Base-by-base conservation (phyloP, 2,329 filamentous ascomycete species). In the Rhynchosporium agropyri region DNA sequence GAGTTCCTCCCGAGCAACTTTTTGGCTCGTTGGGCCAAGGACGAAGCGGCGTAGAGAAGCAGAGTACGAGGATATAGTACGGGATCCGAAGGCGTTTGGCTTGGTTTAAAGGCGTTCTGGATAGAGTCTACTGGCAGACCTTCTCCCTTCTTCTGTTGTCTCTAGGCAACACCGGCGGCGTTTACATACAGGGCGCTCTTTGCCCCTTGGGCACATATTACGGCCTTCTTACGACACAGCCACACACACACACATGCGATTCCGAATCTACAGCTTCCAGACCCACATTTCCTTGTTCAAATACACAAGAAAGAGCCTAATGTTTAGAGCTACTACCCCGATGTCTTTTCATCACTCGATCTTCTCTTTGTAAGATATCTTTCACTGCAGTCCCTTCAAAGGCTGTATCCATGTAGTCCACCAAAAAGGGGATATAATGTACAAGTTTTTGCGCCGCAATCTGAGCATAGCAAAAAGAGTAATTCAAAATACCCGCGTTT, bases 1-100 rank as follows among this genome's bases (percentile, higher is more conserved):
- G 84, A 65, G 81, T 89, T 64, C 86, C 86, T 12, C 86, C 86
- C 3, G 80, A 82, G 58, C 83, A 88, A 74, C 79, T 75, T 10
- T 74, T 75, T 49, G 68, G 70, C 45, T 73, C 73, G 7, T 60
- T 75, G 38, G 71, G 69, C 48, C 73, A 73, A 63, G 67, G 68
- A 33, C 69, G 72, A 13, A 67, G 64, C 33, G 70, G 65, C 53
- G 63, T 71, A 1, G 72, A 70, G 51, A 71, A 71, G 49, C 69
- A 71, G 65, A 67, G 69, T 55, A 67, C 71, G 29, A 67, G 67
- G 65, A 71, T 74, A 62, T 74, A 68, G 73, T 55, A 53, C 58
- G 60, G 60, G 56, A 58, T 65, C 57, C 62, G 66, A 68, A 62
- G 71, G 71, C 69, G 70, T 68, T 66, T 65, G 66, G 67, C 40